These are phyloP conservation scores for Saxophila tyrrhenica DNA, from an alignment of 495 filamentous ascomycete species.

Conservation along the genomic window DNA sequence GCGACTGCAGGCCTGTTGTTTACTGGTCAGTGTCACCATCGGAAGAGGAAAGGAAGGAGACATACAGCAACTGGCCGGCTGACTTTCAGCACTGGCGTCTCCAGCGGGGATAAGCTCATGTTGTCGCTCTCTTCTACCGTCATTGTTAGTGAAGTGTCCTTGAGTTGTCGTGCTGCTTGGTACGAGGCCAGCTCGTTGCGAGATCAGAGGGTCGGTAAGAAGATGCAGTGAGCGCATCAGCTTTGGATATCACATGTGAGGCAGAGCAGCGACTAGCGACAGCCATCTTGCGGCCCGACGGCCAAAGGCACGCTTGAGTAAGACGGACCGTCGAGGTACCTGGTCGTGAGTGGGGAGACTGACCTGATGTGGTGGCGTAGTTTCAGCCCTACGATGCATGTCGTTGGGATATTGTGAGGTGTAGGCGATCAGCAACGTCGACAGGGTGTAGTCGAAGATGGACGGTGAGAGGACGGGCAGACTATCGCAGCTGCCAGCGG, in stretches of 20 bases:
- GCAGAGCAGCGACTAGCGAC: neutral
- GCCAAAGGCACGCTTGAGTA: neutral
- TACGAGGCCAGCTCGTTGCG: neutral
- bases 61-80: conserved; percentile 65
- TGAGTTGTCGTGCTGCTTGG: neutral
- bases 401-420: neutral
- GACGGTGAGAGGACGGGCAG: too few species aligned
- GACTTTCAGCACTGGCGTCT: conserved; percentile 75
- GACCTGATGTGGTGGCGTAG: neutral
- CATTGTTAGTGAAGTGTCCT: neutral
- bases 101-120: conserved; percentile 31
- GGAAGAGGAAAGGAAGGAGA: neutral
- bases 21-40: neutral
- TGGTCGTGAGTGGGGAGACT: neutral
- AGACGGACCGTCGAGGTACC: neutral
- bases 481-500: too few species aligned
- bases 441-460: neutral
- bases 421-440: neutral
- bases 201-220: too few species aligned
- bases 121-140: conserved; percentile 10
- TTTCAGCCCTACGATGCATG: neutral
- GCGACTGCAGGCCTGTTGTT: conserved; percentile 59
- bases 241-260: neutral
- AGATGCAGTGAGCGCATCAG: neutral
- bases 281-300: neutral